Percentiles rank a stretch among this genome's conserved stretches.
These are phyloP conservation scores for Aspergillus udagawae DNA, from an alignment of 2,329 filamentous ascomycete genomes.

Conservation along the genomic window DNA sequence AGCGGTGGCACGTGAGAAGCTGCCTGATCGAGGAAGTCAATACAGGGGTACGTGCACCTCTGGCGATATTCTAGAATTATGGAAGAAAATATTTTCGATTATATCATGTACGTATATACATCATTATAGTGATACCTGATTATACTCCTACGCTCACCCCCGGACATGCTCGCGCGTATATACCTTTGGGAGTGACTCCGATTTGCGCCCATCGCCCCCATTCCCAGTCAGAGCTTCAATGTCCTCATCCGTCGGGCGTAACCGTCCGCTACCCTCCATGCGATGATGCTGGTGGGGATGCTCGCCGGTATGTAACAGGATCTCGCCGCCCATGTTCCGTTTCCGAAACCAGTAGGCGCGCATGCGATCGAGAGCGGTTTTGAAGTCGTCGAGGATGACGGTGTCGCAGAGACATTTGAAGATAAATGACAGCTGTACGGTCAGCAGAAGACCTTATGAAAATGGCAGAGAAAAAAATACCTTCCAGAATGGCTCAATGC, in stretches of 20 bases:
- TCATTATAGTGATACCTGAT: neutral
- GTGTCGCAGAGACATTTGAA: constrained; percentile 66
- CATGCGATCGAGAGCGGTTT: constrained; percentile 49
- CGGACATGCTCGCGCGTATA: neutral
- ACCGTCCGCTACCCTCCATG: neutral
- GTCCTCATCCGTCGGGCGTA: neutral
- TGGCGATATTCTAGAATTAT: no score
- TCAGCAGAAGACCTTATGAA: no score
- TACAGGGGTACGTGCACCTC: no score
- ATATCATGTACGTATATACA: neutral
- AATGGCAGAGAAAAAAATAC: constrained; percentile 10
- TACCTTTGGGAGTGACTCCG: constrained; percentile 1
- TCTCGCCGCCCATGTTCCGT: constrained; percentile 17
- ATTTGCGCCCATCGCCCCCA: neutral
- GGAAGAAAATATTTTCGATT: neutral
- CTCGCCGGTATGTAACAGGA: constrained; percentile 6
- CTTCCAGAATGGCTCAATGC: constrained; percentile 65
- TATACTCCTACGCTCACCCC: no score
- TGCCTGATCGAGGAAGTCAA: no score
- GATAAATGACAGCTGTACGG: constrained; percentile 49
- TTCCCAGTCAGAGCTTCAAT: neutral
- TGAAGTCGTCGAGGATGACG: constrained; percentile 66
- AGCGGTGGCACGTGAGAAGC: neutral
- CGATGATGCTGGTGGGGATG: neutral
- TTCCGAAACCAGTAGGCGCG: constrained; percentile 32